Evolutionary conservation across 1,284 basidiomycete genomes (phyloP).

Genomic region (Moesziomyces globuligerus): DNA sequence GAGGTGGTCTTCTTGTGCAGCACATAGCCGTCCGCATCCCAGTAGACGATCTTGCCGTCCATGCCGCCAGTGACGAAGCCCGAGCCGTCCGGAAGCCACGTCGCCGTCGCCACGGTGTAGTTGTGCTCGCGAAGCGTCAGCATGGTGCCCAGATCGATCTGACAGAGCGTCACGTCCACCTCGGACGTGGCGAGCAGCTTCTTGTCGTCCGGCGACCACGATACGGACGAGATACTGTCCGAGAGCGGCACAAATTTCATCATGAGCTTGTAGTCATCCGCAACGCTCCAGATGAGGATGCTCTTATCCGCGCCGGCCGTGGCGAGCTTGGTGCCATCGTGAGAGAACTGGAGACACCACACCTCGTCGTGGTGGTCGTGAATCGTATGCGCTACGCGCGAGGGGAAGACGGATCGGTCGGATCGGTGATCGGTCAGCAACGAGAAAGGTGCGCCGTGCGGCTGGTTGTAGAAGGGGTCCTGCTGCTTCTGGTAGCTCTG

Average conservation of each 20-base stretch:
- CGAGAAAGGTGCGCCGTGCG: slow-evolving; percentile 73
- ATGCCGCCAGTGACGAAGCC: slow-evolving; percentile 90
- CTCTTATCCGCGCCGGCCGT: slow-evolving; percentile 86
- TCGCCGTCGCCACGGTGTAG: slow-evolving; percentile 85
- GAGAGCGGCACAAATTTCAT: slow-evolving; percentile 46
- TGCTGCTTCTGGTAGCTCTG: slow-evolving; percentile 75
- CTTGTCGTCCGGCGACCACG: slow-evolving; percentile 68
- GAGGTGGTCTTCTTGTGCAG: slow-evolving; percentile 77
- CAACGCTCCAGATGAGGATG: slow-evolving; percentile 81
- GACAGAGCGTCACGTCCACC: slow-evolving; percentile 52
- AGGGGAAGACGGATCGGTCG: slow-evolving; percentile 82
- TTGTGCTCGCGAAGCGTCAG: slow-evolving; percentile 74
- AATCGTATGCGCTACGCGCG: slow-evolving; percentile 75
- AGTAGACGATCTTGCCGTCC: slow-evolving; percentile 86
- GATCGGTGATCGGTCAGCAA: slow-evolving; percentile 87
- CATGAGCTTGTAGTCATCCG: slow-evolving; percentile 41
- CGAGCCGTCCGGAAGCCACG: slow-evolving; percentile 87
- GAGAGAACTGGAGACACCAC: slow-evolving; percentile 95
- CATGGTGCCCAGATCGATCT: slow-evolving; percentile 21
- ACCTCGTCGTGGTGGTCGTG: slow-evolving; percentile 90
- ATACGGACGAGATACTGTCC: slow-evolving; percentile 69
- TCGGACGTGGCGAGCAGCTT: slow-evolving; percentile 51
- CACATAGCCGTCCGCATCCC: slow-evolving; percentile 76
- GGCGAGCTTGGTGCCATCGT: slow-evolving; percentile 84
- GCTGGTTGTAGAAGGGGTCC: slow-evolving; percentile 61